Conservation (phyloP, 2,329 filamentous ascomycete species). For the Massarina eburnea region DNA sequence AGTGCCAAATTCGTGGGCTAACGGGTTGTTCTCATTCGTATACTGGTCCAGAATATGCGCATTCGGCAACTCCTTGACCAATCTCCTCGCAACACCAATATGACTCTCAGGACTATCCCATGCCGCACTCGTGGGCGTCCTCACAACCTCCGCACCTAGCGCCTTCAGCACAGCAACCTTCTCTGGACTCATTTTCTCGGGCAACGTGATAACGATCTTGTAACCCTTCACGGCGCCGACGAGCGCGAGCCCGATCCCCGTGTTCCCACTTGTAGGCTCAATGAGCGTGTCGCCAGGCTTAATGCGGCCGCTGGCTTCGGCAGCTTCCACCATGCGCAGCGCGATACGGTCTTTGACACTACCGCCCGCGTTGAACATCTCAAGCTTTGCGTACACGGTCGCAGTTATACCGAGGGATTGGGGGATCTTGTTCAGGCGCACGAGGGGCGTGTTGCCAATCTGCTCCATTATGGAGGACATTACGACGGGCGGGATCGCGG, state of each 20-base stretch:
- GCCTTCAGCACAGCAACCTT: constrained; percentile 95
- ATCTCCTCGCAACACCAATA: constrained; percentile 86
- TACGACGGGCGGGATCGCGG: constrained; percentile 56
- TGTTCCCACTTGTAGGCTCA: constrained; percentile 97
- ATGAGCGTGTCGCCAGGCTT: constrained; percentile 97
- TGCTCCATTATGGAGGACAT: constrained; percentile 76
- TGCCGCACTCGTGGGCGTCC: constrained; percentile 92
- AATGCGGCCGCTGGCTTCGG: constrained; percentile 86
- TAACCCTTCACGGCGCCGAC: constrained; percentile 96
- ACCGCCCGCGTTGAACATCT: constrained; percentile 91
- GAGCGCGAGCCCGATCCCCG: constrained; percentile 92
- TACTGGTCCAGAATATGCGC: constrained; percentile 98
- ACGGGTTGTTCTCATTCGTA: constrained; percentile 84
- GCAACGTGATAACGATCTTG: constrained; percentile 96
- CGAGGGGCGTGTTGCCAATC: constrained; percentile 94
- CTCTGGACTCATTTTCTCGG: constrained; percentile 99
- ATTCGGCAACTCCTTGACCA: constrained; percentile 95
- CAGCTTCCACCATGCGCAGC: constrained; percentile 94
- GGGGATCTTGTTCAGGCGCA: constrained; percentile 89
- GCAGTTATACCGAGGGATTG: constrained; percentile 87
- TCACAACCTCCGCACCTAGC: constrained; percentile 94
- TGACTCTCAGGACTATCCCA: constrained; percentile 95
- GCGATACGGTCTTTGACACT: constrained; percentile 96
- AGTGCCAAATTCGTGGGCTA: constrained; percentile 90
- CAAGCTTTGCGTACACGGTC: constrained; percentile 86